Evolutionary conservation across 2,329 filamentous ascomycete species (phyloP).

Genomic region (Pestalotiopsis fici): DNA sequence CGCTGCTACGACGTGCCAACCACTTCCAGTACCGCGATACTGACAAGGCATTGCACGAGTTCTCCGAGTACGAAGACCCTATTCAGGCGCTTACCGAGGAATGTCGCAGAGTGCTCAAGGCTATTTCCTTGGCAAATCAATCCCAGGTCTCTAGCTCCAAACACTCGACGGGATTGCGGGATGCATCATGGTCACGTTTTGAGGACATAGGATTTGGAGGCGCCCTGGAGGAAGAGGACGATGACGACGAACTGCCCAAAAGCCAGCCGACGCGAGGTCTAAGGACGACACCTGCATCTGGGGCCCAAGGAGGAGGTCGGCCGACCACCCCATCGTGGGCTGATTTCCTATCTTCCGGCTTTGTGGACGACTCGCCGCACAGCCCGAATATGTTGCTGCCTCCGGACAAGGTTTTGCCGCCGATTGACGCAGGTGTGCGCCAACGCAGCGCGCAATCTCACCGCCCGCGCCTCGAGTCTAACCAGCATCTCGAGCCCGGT

Average conservation of each 20-base stretch:
- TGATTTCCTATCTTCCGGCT: constrained; percentile 93
- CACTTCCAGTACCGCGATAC: constrained; percentile 95
- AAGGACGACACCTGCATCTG: constrained; percentile 67
- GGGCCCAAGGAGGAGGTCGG: constrained; percentile 62
- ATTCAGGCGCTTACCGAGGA: constrained; percentile 88
- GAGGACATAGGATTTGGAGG: constrained; percentile 91
- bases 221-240: constrained; percentile 69
- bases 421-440: constrained; percentile 70
- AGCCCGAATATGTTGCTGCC: constrained; percentile 74
- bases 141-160: constrained; percentile 73
- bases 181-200: constrained; percentile 95
- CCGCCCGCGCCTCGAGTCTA: constrained; percentile 68
- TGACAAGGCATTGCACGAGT: constrained; percentile 80
- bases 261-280: constrained; percentile 47
- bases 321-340: constrained; percentile 98
- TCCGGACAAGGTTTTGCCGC: constrained; percentile 87
- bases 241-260: constrained; percentile 58
- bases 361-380: constrained; percentile 73
- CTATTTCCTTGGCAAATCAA: constrained; percentile 87
- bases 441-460: constrained; percentile 89
- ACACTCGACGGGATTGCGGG: constrained; percentile 71
- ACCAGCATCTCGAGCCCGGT: constrained; percentile 76
- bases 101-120: constrained; percentile 84
- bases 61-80: constrained; percentile 87
- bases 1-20: constrained; percentile 84